Base-by-base conservation (phyloP, 2,329 filamentous ascomycete genomes). In the Fusarium pseudograminearum region DNA sequence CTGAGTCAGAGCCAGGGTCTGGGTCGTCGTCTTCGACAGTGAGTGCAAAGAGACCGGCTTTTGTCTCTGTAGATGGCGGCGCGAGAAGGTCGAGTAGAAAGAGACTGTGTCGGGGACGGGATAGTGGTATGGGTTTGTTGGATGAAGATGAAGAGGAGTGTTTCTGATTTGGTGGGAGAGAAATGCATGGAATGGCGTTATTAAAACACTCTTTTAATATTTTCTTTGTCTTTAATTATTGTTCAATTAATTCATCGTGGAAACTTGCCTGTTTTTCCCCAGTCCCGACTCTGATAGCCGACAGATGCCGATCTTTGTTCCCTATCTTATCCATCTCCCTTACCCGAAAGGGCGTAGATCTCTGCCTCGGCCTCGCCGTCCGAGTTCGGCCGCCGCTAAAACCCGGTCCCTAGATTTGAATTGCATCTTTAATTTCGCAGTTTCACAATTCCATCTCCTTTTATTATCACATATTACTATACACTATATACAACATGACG, bases 121-220 rank as follows among this genome's bases (percentile, higher is more conserved):
- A 89, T 74, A 87, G 85, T 56, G 87, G 86, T 0, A 72, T 89
- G 51, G 86, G 85, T 0, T 78, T 89, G 26, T 67, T 88, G 74
- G 85, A 86, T 30, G 86, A 88, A 72, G 85, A 87, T 36, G 83
- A 84, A 56, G 76, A 80, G 20, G 79, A 80, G 33, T 71, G 78
- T 40, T 78, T 71, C 63, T 65, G 18, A 61, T 20, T 22, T 20
- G 4, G 20, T 51, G 33, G 18, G 8, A 20, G 9, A 18, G 33
- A 45, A 26, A 28, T 50, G 30, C 24, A 50, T 34, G 22, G 14
- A 18, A 22, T 14, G 30, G 22, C 22, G 31, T 55, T 40, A 7
- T 6, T 14, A 33, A 16, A 47, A 60, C 58, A 34, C 30, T 74
- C 58, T 40, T 59, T 72, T 47, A 31, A 45, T 51, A 46, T 60